phyloP scores from a whole-genome alignment of 202 grass and related monocot species.

The Bolboschoenoplectus hybrid region DNA sequence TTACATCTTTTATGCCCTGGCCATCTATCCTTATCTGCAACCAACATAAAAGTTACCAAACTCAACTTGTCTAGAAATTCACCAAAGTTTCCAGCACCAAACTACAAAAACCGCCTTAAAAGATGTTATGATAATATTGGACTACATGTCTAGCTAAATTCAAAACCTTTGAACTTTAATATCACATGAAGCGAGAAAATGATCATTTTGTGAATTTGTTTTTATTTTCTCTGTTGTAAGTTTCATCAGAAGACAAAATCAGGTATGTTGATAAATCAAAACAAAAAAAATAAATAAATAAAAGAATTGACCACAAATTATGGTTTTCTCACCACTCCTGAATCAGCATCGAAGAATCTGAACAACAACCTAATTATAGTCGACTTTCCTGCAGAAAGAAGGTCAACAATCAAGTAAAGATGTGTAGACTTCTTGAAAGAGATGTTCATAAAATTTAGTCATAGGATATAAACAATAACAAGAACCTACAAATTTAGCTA shows the following conservation, averaged over 20 bases:
- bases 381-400: constrained; percentile 84
- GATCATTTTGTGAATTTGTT: constrained; percentile 12
- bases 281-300: neutral
- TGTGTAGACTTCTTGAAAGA: constrained; percentile 6
- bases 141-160: constrained; percentile 11
- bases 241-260: constrained; percentile 41
- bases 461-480: neutral
- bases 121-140: neutral
- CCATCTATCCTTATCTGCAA: constrained; percentile 84
- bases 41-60: constrained; percentile 23
- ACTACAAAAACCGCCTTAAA: neutral
- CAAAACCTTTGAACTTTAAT: neutral
- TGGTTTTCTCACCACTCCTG: constrained; percentile 74
- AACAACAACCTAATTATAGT: constrained; percentile 91
- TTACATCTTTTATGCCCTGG: constrained; percentile 79
- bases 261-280: constrained; percentile 33
- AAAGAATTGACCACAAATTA: constrained; percentile 22
- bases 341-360: constrained; percentile 92
- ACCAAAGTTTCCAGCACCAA: neutral
- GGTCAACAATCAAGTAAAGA: neutral
- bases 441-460: neutral
- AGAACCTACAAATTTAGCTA: neutral
- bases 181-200: neutral
- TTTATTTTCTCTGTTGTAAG: neutral
- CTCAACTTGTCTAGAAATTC: constrained; percentile 4